phyloP scores from a whole-genome alignment of 1,284 basidiomycete species.

The Apiotrichum laibachii region DNA sequence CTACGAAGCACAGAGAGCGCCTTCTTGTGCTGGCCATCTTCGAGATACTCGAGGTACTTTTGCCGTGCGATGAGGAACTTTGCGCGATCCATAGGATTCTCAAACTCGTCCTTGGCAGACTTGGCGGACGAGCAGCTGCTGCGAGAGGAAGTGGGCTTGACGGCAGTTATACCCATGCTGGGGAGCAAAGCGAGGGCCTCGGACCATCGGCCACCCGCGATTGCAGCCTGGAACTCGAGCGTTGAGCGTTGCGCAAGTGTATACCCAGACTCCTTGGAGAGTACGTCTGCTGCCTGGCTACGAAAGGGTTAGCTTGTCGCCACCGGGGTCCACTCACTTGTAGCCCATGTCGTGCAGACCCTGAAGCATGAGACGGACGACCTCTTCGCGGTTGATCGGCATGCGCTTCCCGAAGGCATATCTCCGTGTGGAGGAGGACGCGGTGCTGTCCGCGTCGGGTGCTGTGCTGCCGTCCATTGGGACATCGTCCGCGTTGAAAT shows the following conservation, averaged over 20 bases:
- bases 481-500: slow-evolving; percentile 4
- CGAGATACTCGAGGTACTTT: slow-evolving; percentile 94
- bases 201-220: slow-evolving; percentile 80
- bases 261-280: slow-evolving; percentile 92
- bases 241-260: slow-evolving; percentile 76
- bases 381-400: slow-evolving; percentile 77
- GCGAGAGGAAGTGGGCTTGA: slow-evolving; percentile 26
- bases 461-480: slow-evolving; percentile 13
- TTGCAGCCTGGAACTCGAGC: slow-evolving; percentile 73
- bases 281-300: slow-evolving; percentile 80
- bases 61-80: slow-evolving; percentile 87
- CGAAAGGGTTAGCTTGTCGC: not conserved
- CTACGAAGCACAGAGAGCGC: slow-evolving; percentile 82
- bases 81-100: slow-evolving; percentile 60
- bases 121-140: slow-evolving; percentile 34
- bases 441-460: slow-evolving; percentile 16
- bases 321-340: slow-evolving; percentile 60
- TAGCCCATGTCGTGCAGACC: slow-evolving; percentile 90
- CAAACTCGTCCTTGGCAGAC: slow-evolving; percentile 25
- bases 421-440: not conserved
- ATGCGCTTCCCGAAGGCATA: slow-evolving; percentile 35
- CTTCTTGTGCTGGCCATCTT: slow-evolving; percentile 72
- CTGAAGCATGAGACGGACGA: slow-evolving; percentile 85
- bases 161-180: slow-evolving; percentile 59
- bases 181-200: slow-evolving; percentile 71